Base-by-base conservation (phyloP, 2,329 filamentous ascomycete species). In the Cryphonectria parasitica region DNA sequence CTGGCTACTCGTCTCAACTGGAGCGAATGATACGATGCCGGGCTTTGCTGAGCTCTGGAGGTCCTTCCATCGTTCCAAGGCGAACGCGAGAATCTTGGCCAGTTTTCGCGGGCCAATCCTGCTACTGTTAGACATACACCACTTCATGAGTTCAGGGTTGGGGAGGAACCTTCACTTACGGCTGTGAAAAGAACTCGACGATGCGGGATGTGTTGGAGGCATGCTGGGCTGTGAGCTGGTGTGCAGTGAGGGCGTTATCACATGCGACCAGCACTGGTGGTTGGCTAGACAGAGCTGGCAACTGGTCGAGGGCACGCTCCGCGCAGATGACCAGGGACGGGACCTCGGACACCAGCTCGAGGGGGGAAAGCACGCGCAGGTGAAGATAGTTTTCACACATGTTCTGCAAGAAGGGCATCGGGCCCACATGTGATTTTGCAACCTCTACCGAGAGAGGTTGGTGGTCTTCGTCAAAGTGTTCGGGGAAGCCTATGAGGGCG, bases 171-270 rank as follows among this genome's bases (percentile, higher is more conserved):
- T 39, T 34, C 1, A 67, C 70, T 69, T 64, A 72, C 70, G 71
- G 71, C 34, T 72, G 71, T 39, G 71, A 69, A 17, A 72, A 66
- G 52, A 52, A 72, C 34, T 72, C 71, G 10, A 36, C 69, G 1
- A 71, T 31, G 39, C 17, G 31, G 15, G 69, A 64, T n/a, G 52
- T 58, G 7, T 10, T 34, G 1, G 63, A 13, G 3, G 69, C 58
- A 28, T 61, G 34, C 0, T 45, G 49, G 22, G 36, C 34, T 15
- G 63, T 31, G 13, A 62, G 66, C 56, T 67, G 39, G 61, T 72
- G 67, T 13, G 71, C 69, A 17, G 69, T 49, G 19, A 72, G 31
- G 15, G 58, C 69, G 61, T 43, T 71, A 45, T 64, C 64, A 41
- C 71, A 72, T 8, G 67, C 45, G 5, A 72, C 66, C 62, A 72